Conservation (phyloP, 2,329 filamentous ascomycete species). For the Allantophomopsis cytisporea region DNA sequence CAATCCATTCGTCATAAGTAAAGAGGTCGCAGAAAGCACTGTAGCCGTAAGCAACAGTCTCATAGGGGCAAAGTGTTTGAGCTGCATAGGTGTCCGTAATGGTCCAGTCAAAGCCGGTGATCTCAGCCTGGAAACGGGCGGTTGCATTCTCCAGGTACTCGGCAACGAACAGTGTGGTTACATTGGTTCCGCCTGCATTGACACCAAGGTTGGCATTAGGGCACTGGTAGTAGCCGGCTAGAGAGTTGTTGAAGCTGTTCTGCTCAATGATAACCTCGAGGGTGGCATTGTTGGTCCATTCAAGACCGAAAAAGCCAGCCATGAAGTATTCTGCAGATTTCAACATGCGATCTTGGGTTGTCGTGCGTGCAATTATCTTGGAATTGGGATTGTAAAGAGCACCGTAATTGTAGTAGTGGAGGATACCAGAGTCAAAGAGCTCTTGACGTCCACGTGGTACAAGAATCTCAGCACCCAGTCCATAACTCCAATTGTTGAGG, state of each 20-base stretch:
- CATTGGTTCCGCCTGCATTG: conserved; percentile 36
- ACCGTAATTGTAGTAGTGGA: conserved; percentile 47
- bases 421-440: conserved; percentile 54
- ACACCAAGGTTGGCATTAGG: conserved; percentile 37
- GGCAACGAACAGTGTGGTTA: conserved; percentile 42
- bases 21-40: conserved; percentile 64
- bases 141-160: conserved; percentile 54
- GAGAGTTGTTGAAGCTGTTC: conserved; percentile 51
- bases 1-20: conserved; percentile 61
- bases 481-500: conserved; percentile 54
- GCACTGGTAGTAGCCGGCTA: conserved; percentile 55
- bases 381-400: conserved; percentile 55
- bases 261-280: conserved; percentile 61
- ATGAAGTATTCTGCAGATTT: conserved; percentile 63
- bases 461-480: conserved; percentile 57
- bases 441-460: conserved; percentile 62
- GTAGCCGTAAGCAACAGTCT: conserved; percentile 55
- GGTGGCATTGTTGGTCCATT: conserved; percentile 59
- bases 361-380: conserved; percentile 63
- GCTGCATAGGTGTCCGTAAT: conserved; percentile 49
- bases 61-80: conserved; percentile 64
- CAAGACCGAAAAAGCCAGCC: conserved; percentile 65
- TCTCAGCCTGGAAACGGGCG: conserved; percentile 39
- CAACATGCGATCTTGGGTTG: conserved; percentile 65
- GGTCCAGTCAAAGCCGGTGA: conserved; percentile 49